These are phyloP conservation scores for Lolium multiflorum DNA, from an alignment of 176 grass and related monocot genomes.

Conservation along the genomic window DNA sequence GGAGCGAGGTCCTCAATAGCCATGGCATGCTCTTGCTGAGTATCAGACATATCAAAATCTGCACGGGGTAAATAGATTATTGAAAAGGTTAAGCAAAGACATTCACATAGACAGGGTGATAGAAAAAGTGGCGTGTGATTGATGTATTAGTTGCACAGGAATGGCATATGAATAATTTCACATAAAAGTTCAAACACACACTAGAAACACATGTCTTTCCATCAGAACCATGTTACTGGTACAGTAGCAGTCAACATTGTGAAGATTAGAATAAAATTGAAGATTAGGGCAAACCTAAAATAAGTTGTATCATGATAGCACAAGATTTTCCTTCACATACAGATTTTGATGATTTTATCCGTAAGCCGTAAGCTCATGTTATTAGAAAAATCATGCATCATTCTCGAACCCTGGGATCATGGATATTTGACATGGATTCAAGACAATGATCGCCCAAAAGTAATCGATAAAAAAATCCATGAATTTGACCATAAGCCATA, in stretches of 20 bases:
- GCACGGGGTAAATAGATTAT: constrained; percentile 35
- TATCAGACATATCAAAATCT: constrained; percentile 96
- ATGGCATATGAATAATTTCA: not conserved
- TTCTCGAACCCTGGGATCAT: not conserved
- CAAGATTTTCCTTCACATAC: not conserved
- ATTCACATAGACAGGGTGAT: not conserved
- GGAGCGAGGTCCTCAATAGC: constrained; percentile 74
- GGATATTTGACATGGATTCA: not conserved
- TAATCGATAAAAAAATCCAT: not conserved
- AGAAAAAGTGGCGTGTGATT: not conserved
- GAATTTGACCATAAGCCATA: not conserved
- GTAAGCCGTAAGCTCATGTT: not conserved
- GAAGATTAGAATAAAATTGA: constrained; percentile 9
- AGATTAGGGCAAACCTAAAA: constrained; percentile 3
- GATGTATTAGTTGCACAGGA: not conserved
- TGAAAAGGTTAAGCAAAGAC: constrained; percentile 26
- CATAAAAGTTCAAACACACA: not conserved
- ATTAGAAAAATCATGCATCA: constrained; percentile 14
- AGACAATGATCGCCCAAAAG: not conserved
- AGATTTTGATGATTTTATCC: not conserved
- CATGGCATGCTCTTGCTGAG: constrained; percentile 86
- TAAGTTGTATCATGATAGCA: not conserved
- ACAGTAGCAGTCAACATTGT: constrained; percentile 10
- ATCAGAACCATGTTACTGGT: not conserved
- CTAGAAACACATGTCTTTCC: not conserved